phyloP scores from a whole-genome alignment of 306 rosid genomes.

The Abrus pulchellus region DNA sequence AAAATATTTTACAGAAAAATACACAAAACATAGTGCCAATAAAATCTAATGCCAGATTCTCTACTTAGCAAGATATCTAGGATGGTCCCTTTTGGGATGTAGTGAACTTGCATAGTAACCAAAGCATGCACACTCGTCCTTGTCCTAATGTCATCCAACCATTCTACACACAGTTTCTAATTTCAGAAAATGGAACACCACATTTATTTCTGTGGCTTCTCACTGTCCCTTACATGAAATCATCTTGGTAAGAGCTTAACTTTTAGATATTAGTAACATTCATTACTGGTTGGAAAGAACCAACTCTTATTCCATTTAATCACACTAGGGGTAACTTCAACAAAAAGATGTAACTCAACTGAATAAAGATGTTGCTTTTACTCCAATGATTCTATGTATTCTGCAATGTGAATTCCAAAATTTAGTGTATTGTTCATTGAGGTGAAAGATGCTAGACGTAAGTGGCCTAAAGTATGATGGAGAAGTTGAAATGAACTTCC shows the following conservation, averaged over 20 bases:
- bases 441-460: constrained; percentile 40
- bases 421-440: constrained; percentile 4
- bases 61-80: not conserved
- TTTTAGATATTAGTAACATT: constrained; percentile 24
- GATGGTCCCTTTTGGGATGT: constrained; percentile 28
- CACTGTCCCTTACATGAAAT: not conserved
- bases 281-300: not conserved
- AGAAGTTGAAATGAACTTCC: constrained; percentile 40
- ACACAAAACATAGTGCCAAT: constrained; percentile 24
- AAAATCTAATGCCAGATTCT: constrained; percentile 11
- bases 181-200: constrained; percentile 1
- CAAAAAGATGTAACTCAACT: constrained; percentile 43
- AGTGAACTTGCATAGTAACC: constrained; percentile 7
- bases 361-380: constrained; percentile 49
- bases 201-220: constrained; percentile 15
- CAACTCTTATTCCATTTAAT: constrained; percentile 36
- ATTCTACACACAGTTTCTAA: not conserved
- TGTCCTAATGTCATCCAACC: too few species aligned
- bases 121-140: not conserved
- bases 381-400: constrained; percentile 26
- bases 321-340: constrained; percentile 11
- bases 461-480: constrained; percentile 1
- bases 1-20: not conserved
- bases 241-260: constrained; percentile 10
- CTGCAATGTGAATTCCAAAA: constrained; percentile 20